Base-by-base conservation (phyloP, 2,329 filamentous ascomycete species). In the Coccinonectria pachysandricola region DNA sequence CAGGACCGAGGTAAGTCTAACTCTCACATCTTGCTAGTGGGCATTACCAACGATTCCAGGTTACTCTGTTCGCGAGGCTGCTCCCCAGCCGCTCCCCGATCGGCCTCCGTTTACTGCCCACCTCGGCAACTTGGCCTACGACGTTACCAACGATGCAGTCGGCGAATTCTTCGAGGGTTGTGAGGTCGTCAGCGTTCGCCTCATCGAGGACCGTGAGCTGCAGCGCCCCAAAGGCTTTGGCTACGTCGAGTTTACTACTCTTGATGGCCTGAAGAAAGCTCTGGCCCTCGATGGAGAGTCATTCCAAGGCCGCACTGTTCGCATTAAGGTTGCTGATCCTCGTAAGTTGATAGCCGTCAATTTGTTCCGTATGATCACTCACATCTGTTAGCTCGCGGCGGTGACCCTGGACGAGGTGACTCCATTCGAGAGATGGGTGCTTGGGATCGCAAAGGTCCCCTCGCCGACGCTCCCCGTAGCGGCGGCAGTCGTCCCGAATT, bases 201-300 rank as follows among this genome's bases (percentile, higher is more conserved):
- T 98, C 47, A 93, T 98, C 39, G 88, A 95, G 64, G 92, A 98
- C 60, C 91, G 88, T 52, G 70, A 94, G 55, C 81, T 91, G 52
- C 76, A 80, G 57, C 86, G 87, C 50, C 91, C 91, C 40, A 98
- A 98, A 67, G 91, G 91, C 24, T 98, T 98, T 49, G 91, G 88
- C 36, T 98, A 98, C 55, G 88, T 93, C 40, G 91, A 98, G 57
- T 98, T 98, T 49, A 75, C 69, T 41, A 79, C 75, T 26, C 63
- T 91, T 22, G 88, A 96, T 25, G 88, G 88, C 33, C 65, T 98
- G 49, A 92, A 93, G 66, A 80, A 86, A 60, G 91, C 91, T 30
- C 71, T 98, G 39, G 74, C 76, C 32, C 71, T 91, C 37, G 87
- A 87, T 48, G 83, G 85, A 46, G 68, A 75, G 35, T 76, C 74